Conservation (phyloP, 331 rosid species). For the Rhamnella rubrinervis region DNA sequence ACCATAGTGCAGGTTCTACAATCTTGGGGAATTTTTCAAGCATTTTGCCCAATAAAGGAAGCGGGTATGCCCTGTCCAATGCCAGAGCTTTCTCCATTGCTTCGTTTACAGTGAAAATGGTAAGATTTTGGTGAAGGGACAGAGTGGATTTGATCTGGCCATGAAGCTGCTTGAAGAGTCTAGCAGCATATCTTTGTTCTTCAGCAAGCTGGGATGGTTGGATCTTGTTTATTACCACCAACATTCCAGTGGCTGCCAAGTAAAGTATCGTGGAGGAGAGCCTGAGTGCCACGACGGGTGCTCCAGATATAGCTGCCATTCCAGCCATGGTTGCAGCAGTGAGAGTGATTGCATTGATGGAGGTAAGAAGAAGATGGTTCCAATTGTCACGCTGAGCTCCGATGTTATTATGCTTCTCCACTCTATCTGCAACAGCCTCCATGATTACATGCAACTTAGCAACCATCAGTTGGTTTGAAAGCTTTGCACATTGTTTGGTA, state of each 20-base stretch:
- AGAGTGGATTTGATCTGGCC: conserved; percentile 45
- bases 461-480: conserved; percentile 19
- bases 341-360: conserved; percentile 45
- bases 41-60: conserved; percentile 76
- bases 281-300: conserved; percentile 31
- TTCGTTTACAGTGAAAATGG: conserved; percentile 30
- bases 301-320: conserved; percentile 20
- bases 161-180: conserved; percentile 63
- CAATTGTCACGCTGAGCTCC: conserved; percentile 64
- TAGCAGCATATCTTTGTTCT: conserved; percentile 66
- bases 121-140: conserved; percentile 26
- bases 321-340: conserved; percentile 49
- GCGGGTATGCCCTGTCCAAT: conserved; percentile 75
- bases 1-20: conserved; percentile 72
- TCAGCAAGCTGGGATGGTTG: conserved; percentile 58
- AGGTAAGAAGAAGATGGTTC: conserved; percentile 45
- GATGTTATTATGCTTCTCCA: conserved; percentile 70
- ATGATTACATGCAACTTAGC: conserved; percentile 49
- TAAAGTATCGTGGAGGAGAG: conserved; percentile 39
- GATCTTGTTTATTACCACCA: conserved; percentile 53
- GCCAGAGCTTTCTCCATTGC: conserved; percentile 59
- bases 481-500: neutral
- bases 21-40: conserved; percentile 70
- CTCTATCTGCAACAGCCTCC: conserved; percentile 69
- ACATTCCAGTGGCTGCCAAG: conserved; percentile 58